Base-by-base conservation (phyloP, 306 rosid genomes). In the Amphicarpaea edgeworthii region DNA sequence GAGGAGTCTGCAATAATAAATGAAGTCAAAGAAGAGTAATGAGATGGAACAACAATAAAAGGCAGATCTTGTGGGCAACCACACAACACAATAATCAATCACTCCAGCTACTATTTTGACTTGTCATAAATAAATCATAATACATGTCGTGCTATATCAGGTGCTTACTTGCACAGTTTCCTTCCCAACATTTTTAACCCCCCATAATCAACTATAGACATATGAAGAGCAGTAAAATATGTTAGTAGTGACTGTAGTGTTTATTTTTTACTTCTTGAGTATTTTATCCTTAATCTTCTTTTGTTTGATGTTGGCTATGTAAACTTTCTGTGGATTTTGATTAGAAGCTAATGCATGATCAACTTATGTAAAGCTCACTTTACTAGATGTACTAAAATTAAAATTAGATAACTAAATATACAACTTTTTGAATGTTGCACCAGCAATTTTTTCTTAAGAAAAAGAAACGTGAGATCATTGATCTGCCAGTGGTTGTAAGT, bases 1-100 rank as follows among this genome's bases (percentile, higher is more conserved):
- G 45, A 16, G 49, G 81, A 54, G 72, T 70, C 82, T 83, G 81
- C 62, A 12, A 50, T 69, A 81, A 47, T 85, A 63, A 85, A 81
- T 85, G 83, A 77, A 85, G 88, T 85, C 83, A 81, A 85, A 78
- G 67, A 16, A 53, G 72, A 73, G 72, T 54, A 59, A 24, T 40
- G 46, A 72, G 38, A 51, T 58, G 40, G 64, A 70, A 69, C 72
- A 49, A 63, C 24, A 16, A 71, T 3, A 63, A 43, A 46, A 30
- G 54, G 30, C 0, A 53, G 54, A 71, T 73, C 69, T 20, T 69
- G 85, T 77, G 81, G 79, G 68, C 51, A 37, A 41, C 85, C 78
- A 72, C 77, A 83, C 55, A 37, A 37, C 46, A 50, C 42, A 60
- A 68, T 45, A 61, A 83, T 79, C 72, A 83, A 61, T 69, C 53